Evolutionary conservation across 176 grass and related monocot species (phyloP).

Genomic region (Juncus effusus): DNA sequence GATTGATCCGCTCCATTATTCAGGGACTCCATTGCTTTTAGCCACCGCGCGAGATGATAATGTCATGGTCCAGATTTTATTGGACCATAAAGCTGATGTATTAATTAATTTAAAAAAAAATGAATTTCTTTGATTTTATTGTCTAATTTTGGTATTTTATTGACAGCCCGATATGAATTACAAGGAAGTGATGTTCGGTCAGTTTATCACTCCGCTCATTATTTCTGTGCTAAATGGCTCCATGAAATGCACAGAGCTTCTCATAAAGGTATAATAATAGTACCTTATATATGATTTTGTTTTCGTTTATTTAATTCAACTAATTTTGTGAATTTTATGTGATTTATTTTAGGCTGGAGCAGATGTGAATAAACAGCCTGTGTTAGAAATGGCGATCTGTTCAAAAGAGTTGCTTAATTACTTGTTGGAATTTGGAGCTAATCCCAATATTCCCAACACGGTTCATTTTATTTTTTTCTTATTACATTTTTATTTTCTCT

Average conservation of each 20-base stretch:
- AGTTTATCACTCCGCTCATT: constrained; percentile 1
- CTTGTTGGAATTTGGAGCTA: constrained; percentile 16
- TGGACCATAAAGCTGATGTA: constrained; percentile 10
- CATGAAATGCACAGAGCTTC: constrained; percentile 10
- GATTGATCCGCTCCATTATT: constrained; percentile 17
- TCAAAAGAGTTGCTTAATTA: neutral
- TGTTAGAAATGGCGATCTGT: constrained; percentile 8
- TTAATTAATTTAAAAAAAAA: neutral
- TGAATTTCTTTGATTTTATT: neutral
- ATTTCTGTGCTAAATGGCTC: constrained; percentile 9
- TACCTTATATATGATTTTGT: neutral
- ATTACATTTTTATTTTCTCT: constrained; percentile 10
- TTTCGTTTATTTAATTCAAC: neutral
- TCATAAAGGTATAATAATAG: constrained; percentile 11
- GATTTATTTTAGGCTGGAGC: constrained; percentile 20
- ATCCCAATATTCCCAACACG: constrained; percentile 4
- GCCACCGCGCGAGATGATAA: constrained; percentile 21
- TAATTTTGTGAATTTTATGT: too few species aligned
- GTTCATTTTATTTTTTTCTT: neutral
- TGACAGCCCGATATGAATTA: neutral
- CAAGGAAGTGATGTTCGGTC: too few species aligned
- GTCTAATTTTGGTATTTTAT: neutral
- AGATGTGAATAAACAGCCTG: constrained; percentile 11
- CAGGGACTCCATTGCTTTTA: constrained; percentile 29
- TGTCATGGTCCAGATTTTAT: constrained; percentile 31